These are phyloP conservation scores for Cladophialophora exuberans DNA, from an alignment of 2,329 filamentous ascomycete species.

Conservation along the genomic window DNA sequence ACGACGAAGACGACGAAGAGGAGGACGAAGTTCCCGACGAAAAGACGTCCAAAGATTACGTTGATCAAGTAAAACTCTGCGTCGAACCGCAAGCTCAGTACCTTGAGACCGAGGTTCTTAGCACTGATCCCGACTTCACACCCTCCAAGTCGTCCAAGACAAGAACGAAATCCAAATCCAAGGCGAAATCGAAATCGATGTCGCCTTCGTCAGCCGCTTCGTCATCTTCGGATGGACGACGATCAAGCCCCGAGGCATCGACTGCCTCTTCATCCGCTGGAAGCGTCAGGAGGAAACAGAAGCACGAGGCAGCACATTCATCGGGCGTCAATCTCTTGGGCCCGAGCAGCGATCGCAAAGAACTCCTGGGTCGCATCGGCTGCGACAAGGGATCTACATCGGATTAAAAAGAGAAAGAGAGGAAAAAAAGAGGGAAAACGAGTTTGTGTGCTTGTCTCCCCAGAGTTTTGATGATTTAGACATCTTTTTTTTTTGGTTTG, in stretches of 20 bases:
- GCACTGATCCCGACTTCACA: conserved; percentile 27
- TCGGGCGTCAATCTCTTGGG: conserved; percentile 32
- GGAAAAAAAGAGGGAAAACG: no score
- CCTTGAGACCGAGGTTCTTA: conserved; percentile 31
- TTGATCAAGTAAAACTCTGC: conserved; percentile 22
- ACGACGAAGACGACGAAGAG: conserved; percentile 76
- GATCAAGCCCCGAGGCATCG: conserved; percentile 12
- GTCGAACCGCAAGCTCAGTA: conserved; percentile 20
- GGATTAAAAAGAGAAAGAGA: no score
- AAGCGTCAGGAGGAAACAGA: conserved; percentile 19
- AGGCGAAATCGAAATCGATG: conserved; percentile 15
- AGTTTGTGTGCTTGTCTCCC: no score
- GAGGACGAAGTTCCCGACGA: conserved; percentile 5
- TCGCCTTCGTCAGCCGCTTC: conserved; percentile 9
- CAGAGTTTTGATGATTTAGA: no score
- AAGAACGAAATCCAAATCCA: conserved; percentile 11
- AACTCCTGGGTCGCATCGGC: conserved; percentile 39
- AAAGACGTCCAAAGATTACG: conserved; percentile 3
- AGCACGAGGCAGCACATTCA: conserved; percentile 30
- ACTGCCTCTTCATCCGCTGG: conserved; percentile 5
- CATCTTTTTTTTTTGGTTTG: no score
- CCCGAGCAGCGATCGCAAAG: conserved; percentile 35
- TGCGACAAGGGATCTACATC: conserved; percentile 36
- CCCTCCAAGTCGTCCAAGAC: conserved; percentile 18
- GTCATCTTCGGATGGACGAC: conserved; percentile 7